Evolutionary conservation across 306 rosid genomes (phyloP), one percentile per base, ranked within the genome.

Genomic region (Pterocarpus macrocarpus): DNA sequence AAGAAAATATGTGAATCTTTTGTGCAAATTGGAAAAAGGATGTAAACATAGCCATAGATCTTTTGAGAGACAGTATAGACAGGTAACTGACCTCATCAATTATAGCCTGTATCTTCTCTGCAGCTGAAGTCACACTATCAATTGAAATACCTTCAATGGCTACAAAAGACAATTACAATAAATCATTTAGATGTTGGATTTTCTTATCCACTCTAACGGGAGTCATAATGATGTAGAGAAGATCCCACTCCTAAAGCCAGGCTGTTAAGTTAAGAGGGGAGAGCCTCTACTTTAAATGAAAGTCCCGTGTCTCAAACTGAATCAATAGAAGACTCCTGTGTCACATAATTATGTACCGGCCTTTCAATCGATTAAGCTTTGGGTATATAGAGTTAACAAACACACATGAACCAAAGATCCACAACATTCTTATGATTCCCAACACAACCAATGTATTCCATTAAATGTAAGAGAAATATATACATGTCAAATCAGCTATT

Each of bases 101-200:
- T 87, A 93, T 86, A 36, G 89, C 72, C 45, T 83, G 93, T 80
- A 95, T 91, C 88, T 85, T 91, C 76, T 88, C 86, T 30, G 89
- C 87, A 81, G 98, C 98, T 87, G 85, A 85, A 85, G 87, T 84
- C 81, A 93, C 85, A 2, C 86, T 85, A 58, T 90, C 94, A 71
- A 65, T 69, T 74, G 98, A 93, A 82, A 17, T 9, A 44, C 99
- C 98, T 87, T 93, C 92, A 75, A 95, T 90, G 80, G 81, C 99
- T 95, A 89, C 83, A 71, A 75, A 62, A 81, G 58, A 76, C 50
- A 65, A 76, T 57, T 80, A 81, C 68, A 75, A 52, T 14, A 58
- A 87, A 75, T 56, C 41, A 59, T 17, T 83, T 35, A 82, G 72
- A 74, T 68, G 28, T 65, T 33, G 47, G 59, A 34, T 34, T 68